Evolutionary conservation across 371 early-diverging fungal genomes (phyloP).

Genomic region (Rhizomucor miehei): DNA sequence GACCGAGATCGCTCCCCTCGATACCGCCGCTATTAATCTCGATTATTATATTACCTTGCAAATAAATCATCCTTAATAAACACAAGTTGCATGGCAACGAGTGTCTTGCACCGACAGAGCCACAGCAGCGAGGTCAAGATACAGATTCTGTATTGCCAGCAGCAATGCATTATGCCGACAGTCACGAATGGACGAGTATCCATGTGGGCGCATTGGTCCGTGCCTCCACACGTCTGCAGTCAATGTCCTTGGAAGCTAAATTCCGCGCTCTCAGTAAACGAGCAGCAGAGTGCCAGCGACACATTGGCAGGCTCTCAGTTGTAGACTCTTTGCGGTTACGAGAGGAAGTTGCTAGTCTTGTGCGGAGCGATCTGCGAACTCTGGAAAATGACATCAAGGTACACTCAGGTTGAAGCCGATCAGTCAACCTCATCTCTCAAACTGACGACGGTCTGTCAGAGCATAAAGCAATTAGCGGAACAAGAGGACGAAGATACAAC

Average conservation of each 20-base stretch:
- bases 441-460: constrained; percentile 24
- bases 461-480: constrained; percentile 51
- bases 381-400: constrained; percentile 35
- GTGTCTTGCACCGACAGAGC: too few species aligned
- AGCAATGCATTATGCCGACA: too few species aligned
- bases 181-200: too few species aligned
- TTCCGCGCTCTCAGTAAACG: constrained; percentile 32
- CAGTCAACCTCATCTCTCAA: neutral
- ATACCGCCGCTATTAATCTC: too few species aligned
- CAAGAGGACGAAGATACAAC: constrained; percentile 59
- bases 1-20: too few species aligned
- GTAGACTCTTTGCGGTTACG: constrained; percentile 31
- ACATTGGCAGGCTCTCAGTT: constrained; percentile 23
- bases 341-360: constrained; percentile 28
- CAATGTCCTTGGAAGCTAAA: constrained; percentile 21
- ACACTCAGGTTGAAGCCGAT: neutral
- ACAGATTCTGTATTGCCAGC: too few species aligned
- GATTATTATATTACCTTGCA: too few species aligned
- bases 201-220: too few species aligned
- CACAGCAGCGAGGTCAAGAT: too few species aligned
- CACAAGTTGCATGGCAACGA: too few species aligned
- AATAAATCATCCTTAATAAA: too few species aligned
- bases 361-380: constrained; percentile 20
- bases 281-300: constrained; percentile 43
- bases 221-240: neutral